A percentile compares a stretch with the other conserved stretches of the same genome.
Evolutionary conservation across 1,139 yeast species (phyloP).

Genomic region (Suhomyces kunorum): DNA sequence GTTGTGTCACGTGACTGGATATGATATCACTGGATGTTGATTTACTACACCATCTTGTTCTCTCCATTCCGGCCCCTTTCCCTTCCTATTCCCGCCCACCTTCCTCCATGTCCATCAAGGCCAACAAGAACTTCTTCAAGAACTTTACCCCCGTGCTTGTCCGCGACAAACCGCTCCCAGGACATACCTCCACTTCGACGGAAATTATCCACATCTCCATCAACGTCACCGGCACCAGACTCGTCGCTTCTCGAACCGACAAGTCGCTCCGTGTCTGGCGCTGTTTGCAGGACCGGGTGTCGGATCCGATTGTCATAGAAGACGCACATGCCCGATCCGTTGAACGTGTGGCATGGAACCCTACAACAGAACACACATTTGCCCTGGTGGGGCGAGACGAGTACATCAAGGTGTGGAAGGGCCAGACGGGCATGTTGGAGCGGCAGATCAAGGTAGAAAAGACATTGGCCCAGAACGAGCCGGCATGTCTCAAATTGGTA

Average conservation of each 20-base stretch:
- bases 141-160: constrained; percentile 24
- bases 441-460: constrained; percentile 33
- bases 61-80: neutral
- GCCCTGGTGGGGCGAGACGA: constrained; percentile 62
- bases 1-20: too few relatives aligned
- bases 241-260: constrained; percentile 51
- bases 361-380: constrained; percentile 50
- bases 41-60: neutral
- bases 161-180: constrained; percentile 32
- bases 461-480: constrained; percentile 13
- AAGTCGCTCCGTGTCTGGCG: constrained; percentile 48
- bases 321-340: constrained; percentile 50
- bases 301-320: constrained; percentile 41
- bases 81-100: neutral
- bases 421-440: constrained; percentile 37
- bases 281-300: constrained; percentile 28
- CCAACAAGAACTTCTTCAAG: constrained; percentile 22
- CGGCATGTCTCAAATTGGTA: constrained; percentile 31
- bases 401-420: constrained; percentile 60
- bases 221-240: constrained; percentile 45
- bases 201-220: constrained; percentile 36
- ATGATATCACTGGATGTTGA: too few relatives aligned
- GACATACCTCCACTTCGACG: constrained; percentile 25
- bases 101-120: constrained; percentile 5
- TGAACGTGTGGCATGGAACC: constrained; percentile 61